A percentile compares a stretch with the other conserved stretches of the same genome.
These are phyloP conservation scores for Capsaspora owczarzaki DNA, from an alignment of 78 protist genomes.

Conservation along the genomic window DNA sequence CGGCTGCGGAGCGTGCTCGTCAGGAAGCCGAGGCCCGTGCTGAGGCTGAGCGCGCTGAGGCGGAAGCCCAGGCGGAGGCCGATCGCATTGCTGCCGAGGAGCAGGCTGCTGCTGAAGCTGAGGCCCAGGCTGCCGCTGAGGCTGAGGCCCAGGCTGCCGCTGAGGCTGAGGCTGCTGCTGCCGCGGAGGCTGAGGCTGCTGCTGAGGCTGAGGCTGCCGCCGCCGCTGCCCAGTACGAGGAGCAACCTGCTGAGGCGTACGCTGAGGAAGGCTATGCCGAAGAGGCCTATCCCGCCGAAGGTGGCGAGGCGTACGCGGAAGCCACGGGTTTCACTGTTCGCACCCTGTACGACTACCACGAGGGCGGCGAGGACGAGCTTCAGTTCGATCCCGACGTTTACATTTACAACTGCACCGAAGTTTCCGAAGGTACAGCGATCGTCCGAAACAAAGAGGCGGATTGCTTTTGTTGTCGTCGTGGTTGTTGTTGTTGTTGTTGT, in stretches of 20 bases:
- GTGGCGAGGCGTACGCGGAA: no score
- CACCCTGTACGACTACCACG: background rate
- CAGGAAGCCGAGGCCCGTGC: background rate
- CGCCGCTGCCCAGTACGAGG: background rate
- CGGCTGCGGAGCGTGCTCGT: background rate
- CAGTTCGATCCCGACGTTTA: background rate
- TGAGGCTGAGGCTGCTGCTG: conserved; percentile 9
- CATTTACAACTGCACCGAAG: no score
- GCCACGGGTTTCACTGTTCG: background rate
- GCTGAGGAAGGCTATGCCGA: conserved; percentile 9
- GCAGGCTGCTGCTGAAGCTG: background rate
- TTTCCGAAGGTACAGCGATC: no score
- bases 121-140: background rate
- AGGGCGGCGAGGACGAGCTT: background rate
- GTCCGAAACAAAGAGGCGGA: no score
- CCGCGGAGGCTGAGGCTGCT: no score
- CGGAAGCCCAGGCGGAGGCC: background rate
- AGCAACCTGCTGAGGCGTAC: background rate
- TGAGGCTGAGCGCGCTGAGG: background rate
- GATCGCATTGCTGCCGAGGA: background rate
- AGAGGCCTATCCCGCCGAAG: background rate
- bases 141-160: background rate
- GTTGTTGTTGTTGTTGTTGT: no score
- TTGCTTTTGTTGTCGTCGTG: no score
- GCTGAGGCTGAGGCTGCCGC: background rate